These are phyloP conservation scores for Debaryomyces maramus DNA, from an alignment of 805 yeast genomes.

Conservation along the genomic window DNA sequence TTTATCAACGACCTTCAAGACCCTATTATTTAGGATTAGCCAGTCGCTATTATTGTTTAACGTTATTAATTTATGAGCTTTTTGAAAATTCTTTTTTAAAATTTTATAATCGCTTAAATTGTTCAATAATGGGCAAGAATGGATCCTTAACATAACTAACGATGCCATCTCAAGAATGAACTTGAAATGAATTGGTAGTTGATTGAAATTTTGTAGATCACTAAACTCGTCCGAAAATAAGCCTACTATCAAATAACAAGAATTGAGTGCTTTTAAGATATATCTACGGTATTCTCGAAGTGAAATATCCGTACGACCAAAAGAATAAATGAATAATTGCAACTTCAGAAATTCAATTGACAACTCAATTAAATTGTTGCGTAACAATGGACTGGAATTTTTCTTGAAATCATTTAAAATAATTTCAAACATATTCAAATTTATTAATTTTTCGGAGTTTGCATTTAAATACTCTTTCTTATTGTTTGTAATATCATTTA, in stretches of 20 bases:
- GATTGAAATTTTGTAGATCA: conserved; percentile 23
- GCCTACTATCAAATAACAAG: conserved; percentile 29
- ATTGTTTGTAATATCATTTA: conserved; percentile 30
- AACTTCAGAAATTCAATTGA: conserved; percentile 38
- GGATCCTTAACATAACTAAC: conserved; percentile 31
- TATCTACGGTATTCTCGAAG: conserved; percentile 28
- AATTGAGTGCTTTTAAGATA: conserved; percentile 26
- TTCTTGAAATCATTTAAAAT: conserved; percentile 32
- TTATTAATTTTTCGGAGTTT: conserved; percentile 33
- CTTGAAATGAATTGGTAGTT: conserved; percentile 41
- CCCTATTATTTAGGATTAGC: conserved; percentile 23
- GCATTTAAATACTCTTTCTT: conserved; percentile 11
- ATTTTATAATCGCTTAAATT: conserved; percentile 23
- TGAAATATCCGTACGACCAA: conserved; percentile 25
- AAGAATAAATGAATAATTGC: conserved; percentile 38
- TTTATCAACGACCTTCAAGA: conserved; percentile 24
- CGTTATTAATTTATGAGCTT: conserved; percentile 18
- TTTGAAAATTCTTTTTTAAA: conserved; percentile 24
- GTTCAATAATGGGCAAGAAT: conserved; percentile 31
- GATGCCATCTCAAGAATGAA: conserved; percentile 37
- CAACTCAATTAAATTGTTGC: conserved; percentile 26
- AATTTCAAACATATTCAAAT: conserved; percentile 44
- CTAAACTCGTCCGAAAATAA: conserved; percentile 20
- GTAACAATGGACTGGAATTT: conserved; percentile 16
- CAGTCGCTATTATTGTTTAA: conserved; percentile 18